Evolutionary conservation across 257 asterid genomes (phyloP).

Genomic region (Coffea canephora): DNA sequence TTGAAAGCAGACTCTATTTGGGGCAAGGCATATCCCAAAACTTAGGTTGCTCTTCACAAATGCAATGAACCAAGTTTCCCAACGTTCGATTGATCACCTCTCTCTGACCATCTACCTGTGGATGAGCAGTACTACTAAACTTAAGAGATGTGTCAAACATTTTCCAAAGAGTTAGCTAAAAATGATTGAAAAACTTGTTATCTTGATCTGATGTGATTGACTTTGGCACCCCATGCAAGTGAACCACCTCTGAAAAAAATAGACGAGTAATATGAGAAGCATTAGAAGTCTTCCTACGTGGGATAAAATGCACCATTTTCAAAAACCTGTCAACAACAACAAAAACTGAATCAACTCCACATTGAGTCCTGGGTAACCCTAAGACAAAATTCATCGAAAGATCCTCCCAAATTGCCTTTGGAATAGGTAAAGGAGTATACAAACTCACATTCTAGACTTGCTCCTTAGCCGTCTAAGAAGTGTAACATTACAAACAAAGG

Average conservation of each 20-base stretch:
- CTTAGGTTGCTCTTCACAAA: too few relatives aligned
- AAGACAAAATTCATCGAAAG: background rate
- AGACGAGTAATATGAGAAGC: background rate
- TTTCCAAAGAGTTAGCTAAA: background rate
- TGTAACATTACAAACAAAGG: too few relatives aligned
- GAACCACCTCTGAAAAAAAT: background rate
- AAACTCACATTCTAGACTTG: background rate
- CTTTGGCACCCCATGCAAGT: background rate
- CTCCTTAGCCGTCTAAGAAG: background rate
- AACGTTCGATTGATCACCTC: background rate
- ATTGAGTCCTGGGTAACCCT: background rate
- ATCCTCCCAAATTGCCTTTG: background rate
- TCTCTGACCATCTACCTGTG: background rate
- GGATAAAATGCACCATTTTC: background rate
- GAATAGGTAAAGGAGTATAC: background rate
- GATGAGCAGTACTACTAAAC: background rate
- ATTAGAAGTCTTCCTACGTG: background rate
- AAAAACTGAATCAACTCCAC: background rate
- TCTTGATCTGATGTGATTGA: constrained; percentile 4
- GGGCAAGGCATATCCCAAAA: too few relatives aligned
- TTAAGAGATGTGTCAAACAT: background rate
- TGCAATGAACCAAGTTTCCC: background rate
- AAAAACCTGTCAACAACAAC: background rate
- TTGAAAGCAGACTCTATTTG: too few relatives aligned
- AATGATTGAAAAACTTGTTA: background rate